These are phyloP conservation scores for Zarea fungicola DNA, from an alignment of 2,329 filamentous ascomycete genomes.

Conservation along the genomic window DNA sequence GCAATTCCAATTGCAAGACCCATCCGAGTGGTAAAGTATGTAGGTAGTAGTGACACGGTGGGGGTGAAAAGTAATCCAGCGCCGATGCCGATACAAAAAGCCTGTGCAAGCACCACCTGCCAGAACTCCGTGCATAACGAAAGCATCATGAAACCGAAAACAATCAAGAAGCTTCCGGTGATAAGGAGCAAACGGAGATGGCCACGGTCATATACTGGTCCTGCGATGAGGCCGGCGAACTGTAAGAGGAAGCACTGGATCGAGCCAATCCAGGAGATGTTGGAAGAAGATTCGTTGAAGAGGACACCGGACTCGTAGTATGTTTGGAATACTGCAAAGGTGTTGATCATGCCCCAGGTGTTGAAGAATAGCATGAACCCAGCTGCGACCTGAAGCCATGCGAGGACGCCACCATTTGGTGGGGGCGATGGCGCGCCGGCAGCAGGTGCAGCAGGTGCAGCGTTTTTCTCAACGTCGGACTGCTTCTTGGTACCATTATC, in stretches of 20 bases:
- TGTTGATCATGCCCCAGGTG: slow-evolving; percentile 32
- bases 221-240: slow-evolving; percentile 34
- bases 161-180: slow-evolving; percentile 30
- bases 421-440: too few relatives aligned
- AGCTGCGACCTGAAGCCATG: slow-evolving; percentile 17
- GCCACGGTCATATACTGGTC: slow-evolving; percentile 39
- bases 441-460: too few relatives aligned
- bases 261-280: slow-evolving; percentile 42
- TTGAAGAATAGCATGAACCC: neutral
- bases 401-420: slow-evolving; percentile 17
- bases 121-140: slow-evolving; percentile 41
- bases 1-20: slow-evolving; percentile 29
- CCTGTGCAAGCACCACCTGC: slow-evolving; percentile 35
- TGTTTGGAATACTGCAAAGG: slow-evolving; percentile 35
- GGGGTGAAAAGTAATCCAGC: slow-evolving; percentile 31
- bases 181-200: slow-evolving; percentile 33
- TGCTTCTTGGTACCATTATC: too few relatives aligned
- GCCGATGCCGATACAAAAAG: slow-evolving; percentile 33
- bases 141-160: slow-evolving; percentile 39
- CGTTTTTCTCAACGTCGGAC: too few relatives aligned
- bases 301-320: slow-evolving; percentile 37
- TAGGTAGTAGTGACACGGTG: slow-evolving; percentile 31
- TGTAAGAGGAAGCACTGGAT: slow-evolving; percentile 37
- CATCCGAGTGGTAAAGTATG: slow-evolving; percentile 35
- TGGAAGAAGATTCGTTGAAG: slow-evolving; percentile 26